phyloP scores from a whole-genome alignment of 2,329 filamentous ascomycete genomes.

The Teratosphaeria destructans region DNA sequence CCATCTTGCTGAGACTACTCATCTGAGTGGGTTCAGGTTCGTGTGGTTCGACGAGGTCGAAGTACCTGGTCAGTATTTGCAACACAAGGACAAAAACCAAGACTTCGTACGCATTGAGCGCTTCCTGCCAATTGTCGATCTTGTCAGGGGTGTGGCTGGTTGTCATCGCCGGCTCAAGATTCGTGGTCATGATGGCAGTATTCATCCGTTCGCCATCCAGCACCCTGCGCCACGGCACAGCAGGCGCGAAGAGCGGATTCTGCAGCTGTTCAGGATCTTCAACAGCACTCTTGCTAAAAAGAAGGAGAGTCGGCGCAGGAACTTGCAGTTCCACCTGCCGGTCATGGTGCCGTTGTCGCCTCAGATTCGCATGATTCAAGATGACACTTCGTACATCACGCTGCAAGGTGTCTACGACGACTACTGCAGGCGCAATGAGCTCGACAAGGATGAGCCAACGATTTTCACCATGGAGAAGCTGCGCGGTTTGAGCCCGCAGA shows the following conservation, averaged over 20 bases:
- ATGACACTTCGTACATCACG: constrained; percentile 88
- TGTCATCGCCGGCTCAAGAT: constrained; percentile 92
- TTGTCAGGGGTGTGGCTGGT: constrained; percentile 80
- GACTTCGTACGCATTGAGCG: constrained; percentile 96
- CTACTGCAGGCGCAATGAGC: constrained; percentile 74
- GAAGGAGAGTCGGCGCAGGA: constrained; percentile 88
- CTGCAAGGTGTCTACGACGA: constrained; percentile 95
- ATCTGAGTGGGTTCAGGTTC: constrained; percentile 91
- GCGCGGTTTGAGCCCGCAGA: constrained; percentile 53
- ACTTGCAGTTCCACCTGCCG: constrained; percentile 91
- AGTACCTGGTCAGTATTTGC: constrained; percentile 89
- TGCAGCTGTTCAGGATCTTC: constrained; percentile 95
- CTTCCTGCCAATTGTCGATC: constrained; percentile 88
- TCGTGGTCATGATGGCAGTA: constrained; percentile 89
- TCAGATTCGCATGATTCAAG: constrained; percentile 88
- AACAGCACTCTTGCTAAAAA: constrained; percentile 85
- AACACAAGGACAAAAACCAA: constrained; percentile 98
- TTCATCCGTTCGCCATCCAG: constrained; percentile 95
- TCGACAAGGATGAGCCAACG: constrained; percentile 91
- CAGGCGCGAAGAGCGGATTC: constrained; percentile 82
- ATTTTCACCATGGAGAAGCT: constrained; percentile 94
- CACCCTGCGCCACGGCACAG: constrained; percentile 90
- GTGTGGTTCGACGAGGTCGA: constrained; percentile 98
- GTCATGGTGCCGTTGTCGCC: constrained; percentile 92
- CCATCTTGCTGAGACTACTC: constrained; percentile 75